phyloP scores from a whole-genome alignment of 176 grass and related monocot species.

The Eragrostis nindensis region DNA sequence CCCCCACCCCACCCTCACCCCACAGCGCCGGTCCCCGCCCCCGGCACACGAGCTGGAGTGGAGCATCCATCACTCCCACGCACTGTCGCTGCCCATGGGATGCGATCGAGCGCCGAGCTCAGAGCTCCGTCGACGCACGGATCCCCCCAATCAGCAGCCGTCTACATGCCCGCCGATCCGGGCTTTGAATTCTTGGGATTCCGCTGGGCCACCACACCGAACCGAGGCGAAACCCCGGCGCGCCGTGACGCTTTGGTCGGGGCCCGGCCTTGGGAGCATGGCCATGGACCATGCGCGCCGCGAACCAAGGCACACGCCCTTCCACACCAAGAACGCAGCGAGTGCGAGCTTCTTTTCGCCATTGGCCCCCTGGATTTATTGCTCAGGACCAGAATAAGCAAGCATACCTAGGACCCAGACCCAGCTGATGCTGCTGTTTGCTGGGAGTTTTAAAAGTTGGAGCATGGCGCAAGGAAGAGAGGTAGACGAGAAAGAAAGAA shows the following conservation, averaged over 20 bases:
- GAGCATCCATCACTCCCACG: background rate
- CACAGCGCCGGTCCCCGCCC: slow-evolving; percentile 43
- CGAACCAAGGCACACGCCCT: background rate
- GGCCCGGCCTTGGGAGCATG: background rate
- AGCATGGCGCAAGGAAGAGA: background rate
- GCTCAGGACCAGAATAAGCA: background rate
- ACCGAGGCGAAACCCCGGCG: background rate
- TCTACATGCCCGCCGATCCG: slow-evolving; percentile 31
- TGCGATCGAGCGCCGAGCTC: background rate
- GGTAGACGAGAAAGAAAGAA: background rate
- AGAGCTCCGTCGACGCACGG: background rate
- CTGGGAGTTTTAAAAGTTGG: background rate
- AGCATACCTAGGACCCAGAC: too few species aligned
- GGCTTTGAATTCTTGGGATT: slow-evolving; percentile 24
- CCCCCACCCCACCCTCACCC: background rate
- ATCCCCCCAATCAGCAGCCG: slow-evolving; percentile 21
- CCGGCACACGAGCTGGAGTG: background rate
- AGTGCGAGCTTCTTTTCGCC: background rate
- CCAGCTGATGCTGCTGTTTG: background rate
- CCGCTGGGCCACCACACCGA: slow-evolving; percentile 21
- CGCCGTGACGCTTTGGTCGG: slow-evolving; percentile 11
- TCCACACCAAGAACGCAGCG: background rate
- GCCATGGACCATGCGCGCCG: background rate
- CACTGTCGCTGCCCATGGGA: slow-evolving; percentile 12
- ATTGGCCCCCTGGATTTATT: slow-evolving; percentile 19